A percentile compares a stretch with the other conserved stretches of the same genome.
Evolutionary conservation across 495 filamentous ascomycete genomes (phyloP).

Genomic region (Tuber magnatum): DNA sequence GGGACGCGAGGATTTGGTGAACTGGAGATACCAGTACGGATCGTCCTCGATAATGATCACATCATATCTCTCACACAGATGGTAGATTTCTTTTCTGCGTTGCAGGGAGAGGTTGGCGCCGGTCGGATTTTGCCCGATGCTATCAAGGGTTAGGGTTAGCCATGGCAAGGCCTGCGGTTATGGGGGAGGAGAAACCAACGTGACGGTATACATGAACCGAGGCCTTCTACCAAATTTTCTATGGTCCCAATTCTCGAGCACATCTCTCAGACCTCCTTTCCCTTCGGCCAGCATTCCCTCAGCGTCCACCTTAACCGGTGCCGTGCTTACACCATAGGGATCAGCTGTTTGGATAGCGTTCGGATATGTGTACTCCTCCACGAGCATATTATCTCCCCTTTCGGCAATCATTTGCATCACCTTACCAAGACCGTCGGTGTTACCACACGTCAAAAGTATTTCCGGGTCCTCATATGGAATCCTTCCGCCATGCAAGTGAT

Average conservation of each 20-base stretch:
- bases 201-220: conserved; percentile 83
- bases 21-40: conserved; percentile 95
- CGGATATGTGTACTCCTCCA: conserved; percentile 72
- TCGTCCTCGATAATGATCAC: conserved; percentile 92
- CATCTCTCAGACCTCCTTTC: conserved; percentile 64
- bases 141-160: background rate
- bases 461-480: conserved; percentile 71
- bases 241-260: conserved; percentile 73
- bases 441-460: conserved; percentile 66
- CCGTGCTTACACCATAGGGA: conserved; percentile 64
- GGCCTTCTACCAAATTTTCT: conserved; percentile 61
- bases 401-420: conserved; percentile 59
- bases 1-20: conserved; percentile 32
- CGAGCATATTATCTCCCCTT: conserved; percentile 59
- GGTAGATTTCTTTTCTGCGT: conserved; percentile 71
- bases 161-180: background rate
- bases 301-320: conserved; percentile 65
- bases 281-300: conserved; percentile 66
- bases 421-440: conserved; percentile 80
- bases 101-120: conserved; percentile 61
- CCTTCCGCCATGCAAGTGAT: conserved; percentile 66
- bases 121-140: conserved; percentile 84
- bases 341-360: conserved; percentile 59
- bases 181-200: conserved; percentile 45
- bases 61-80: conserved; percentile 73